Percentiles rank a stretch among this genome's conserved stretches.
phyloP scores from a whole-genome alignment of 2,329 filamentous ascomycete genomes.

The Apiospora kogelbergensis region DNA sequence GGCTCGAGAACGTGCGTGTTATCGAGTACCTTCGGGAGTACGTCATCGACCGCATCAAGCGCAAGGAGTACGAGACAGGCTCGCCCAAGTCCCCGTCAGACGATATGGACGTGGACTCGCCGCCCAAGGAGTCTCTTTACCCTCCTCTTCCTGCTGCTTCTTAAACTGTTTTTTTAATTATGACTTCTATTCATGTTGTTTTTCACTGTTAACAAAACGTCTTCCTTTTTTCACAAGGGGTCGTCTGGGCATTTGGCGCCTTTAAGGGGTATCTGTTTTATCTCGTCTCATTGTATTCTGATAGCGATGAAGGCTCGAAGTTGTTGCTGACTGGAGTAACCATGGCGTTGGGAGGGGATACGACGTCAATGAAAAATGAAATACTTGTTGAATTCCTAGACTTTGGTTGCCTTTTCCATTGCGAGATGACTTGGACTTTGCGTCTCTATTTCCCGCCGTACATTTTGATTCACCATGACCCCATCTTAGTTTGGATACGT shows the following conservation, averaged over 20 bases:
- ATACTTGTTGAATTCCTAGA: neutral
- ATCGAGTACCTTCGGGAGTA: constrained; percentile 63
- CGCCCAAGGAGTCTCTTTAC: constrained; percentile 35
- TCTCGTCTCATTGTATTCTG: constrained; percentile 2
- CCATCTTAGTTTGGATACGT: neutral
- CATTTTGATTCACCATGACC: neutral
- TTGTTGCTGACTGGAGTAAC: neutral
- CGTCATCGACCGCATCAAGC: constrained; percentile 56
- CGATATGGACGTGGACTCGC: constrained; percentile 34
- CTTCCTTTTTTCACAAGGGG: neutral
- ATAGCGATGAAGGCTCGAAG: neutral
- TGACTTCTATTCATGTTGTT: neutral
- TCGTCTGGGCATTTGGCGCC: neutral
- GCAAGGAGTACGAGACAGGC: constrained; percentile 49
- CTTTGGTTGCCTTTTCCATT: neutral
- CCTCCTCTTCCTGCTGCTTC: constrained; percentile 29
- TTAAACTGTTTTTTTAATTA: neutral
- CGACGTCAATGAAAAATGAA: constrained; percentile 5
- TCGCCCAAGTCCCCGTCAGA: constrained; percentile 35
- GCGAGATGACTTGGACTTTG: neutral
- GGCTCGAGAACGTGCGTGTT: constrained; percentile 65
- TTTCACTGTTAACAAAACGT: neutral
- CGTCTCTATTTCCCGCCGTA: neutral
- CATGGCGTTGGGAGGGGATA: neutral
- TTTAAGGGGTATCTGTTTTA: neutral